These are phyloP conservation scores for Cladosporium oxysporum DNA, from an alignment of 2,329 filamentous ascomycete genomes.

Conservation along the genomic window DNA sequence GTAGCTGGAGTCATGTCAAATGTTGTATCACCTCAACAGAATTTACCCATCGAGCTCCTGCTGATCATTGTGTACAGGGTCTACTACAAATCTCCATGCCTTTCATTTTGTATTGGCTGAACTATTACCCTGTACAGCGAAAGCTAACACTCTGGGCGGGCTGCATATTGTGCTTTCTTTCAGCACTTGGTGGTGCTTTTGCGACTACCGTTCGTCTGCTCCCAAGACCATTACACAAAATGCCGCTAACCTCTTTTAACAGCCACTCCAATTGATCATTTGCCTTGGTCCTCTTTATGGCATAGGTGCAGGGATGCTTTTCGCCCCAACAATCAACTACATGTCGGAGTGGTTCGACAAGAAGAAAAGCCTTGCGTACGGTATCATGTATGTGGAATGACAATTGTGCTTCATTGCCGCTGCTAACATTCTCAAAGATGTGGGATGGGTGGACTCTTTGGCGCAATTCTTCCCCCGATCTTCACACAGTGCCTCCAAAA, in stretches of 20 bases:
- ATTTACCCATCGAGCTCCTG: neutral
- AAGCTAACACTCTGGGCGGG: neutral
- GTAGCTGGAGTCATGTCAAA: neutral
- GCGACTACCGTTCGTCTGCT: neutral
- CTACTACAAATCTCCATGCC: conserved; percentile 1
- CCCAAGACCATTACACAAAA: neutral
- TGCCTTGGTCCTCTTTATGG: neutral
- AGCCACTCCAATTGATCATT: neutral
- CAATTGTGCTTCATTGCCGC: no score
- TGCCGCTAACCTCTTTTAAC: neutral
- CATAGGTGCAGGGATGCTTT: neutral
- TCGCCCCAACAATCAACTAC: neutral
- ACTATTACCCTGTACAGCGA: neutral
- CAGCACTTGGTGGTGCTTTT: neutral
- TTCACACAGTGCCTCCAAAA: neutral
- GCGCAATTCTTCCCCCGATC: neutral
- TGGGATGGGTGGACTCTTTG: neutral
- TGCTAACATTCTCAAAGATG: neutral
- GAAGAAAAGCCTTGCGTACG: neutral
- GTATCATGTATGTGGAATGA: neutral
- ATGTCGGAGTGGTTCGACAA: conserved; percentile 1
- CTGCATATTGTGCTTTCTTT: neutral
- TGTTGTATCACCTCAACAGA: neutral
- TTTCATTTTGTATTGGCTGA: neutral
- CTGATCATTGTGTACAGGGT: neutral